Base-by-base conservation (phyloP, 768 basidiomycete genomes). In the Psilocybe cyanescens region DNA sequence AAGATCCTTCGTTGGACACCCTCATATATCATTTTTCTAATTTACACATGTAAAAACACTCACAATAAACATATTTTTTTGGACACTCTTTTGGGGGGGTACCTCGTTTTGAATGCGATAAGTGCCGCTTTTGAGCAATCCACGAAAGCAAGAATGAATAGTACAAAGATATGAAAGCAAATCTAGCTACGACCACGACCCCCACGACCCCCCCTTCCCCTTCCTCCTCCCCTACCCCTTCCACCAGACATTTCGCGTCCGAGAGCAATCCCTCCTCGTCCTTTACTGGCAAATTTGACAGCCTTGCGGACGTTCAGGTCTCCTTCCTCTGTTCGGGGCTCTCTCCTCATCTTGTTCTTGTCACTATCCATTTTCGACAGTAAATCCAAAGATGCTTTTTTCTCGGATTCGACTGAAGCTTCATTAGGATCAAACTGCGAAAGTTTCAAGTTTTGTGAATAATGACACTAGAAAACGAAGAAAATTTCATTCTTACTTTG, bases 251-350 rank as follows among this genome's bases (percentile, higher is more conserved):
- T 65, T 56, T 80, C 77, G 49, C 82, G 74, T 3, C 81, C 86
- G 33, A 92, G 72, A 2, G 90, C 82, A 49, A 83, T 71, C 8
- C 85, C 83, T 17, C 90, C 91, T 57, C 80, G 79, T 1, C 90
- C 89, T 72, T 85, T 89, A 65, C 87, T 92, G 17, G 87, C 89
- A 55, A 82, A 81, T 48, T 91, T 81, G 24, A 99, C 86, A 0
- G 96, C 96, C 74, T 98, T 99, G 59, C 97, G 84, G 0, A 91
- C 84, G 72, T 98, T 96, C 55, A 99, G 74, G 3, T 90, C 85
- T 29, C 79, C 81, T 66, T 79, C 87, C 69, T 75, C 82, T 30
- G 75, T 73, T 61, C 70, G 75, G 9, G 79, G 78, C 45, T 76
- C 77, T 56, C 71, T 76, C 55, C 81, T 83, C 64, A 81, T 82